These are phyloP conservation scores for Monsonia emarginata DNA, from an alignment of 441 rosid species.

Conservation along the genomic window DNA sequence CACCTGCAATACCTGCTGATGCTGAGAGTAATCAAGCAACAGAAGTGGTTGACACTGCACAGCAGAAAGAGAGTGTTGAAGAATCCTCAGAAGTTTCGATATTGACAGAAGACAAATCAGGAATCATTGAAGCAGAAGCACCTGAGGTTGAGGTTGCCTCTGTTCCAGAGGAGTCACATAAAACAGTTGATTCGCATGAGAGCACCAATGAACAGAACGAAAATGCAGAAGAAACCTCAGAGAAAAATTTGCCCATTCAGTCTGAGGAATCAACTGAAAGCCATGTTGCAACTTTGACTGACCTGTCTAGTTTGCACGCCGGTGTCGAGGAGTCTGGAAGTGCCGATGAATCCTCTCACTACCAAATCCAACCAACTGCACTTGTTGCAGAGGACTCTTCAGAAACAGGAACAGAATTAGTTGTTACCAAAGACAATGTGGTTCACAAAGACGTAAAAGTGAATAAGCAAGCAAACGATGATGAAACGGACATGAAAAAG, in stretches of 20 bases:
- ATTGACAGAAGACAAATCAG: constrained; percentile 31
- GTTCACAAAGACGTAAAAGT: constrained; percentile 23
- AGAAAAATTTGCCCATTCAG: constrained; percentile 27
- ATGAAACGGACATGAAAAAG: constrained; percentile 27
- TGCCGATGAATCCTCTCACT: constrained; percentile 28
- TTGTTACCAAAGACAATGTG: constrained; percentile 29
- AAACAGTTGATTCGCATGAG: constrained; percentile 31
- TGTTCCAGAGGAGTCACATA: constrained; percentile 25
- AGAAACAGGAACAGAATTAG: constrained; percentile 27
- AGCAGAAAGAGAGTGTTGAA: constrained; percentile 31
- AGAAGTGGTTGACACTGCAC: constrained; percentile 27
- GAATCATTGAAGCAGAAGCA: constrained; percentile 23
- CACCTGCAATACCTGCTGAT: constrained; percentile 24
- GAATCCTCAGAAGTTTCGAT: constrained; percentile 30
- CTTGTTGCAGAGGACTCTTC: constrained; percentile 36
- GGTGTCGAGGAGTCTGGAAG: constrained; percentile 25
- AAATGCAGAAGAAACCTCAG: constrained; percentile 30
- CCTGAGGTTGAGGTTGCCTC: constrained; percentile 27
- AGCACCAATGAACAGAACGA: constrained; percentile 27
- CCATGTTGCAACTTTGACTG: constrained; percentile 24
- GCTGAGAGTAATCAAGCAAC: constrained; percentile 21
- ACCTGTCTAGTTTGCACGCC: constrained; percentile 30
- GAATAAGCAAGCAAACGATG: constrained; percentile 31
- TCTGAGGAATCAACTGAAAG: constrained; percentile 30
- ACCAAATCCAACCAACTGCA: constrained; percentile 18